Evolutionary conservation across 306 rosid species (phyloP).

Genomic region (Trichosanthes cucumerina): DNA sequence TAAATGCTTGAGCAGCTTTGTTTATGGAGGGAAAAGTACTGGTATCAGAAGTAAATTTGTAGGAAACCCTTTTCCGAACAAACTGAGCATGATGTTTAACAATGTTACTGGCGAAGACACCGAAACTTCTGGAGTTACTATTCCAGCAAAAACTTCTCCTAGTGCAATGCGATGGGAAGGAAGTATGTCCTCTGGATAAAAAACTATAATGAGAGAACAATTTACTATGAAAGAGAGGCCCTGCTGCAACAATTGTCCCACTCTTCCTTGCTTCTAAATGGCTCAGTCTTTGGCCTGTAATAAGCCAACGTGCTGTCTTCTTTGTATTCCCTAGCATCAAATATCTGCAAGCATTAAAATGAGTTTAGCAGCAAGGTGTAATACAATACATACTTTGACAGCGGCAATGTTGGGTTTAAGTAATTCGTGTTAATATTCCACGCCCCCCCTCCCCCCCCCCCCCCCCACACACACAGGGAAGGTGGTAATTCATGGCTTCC

Average conservation of each 20-base stretch:
- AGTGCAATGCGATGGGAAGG: conserved; percentile 30
- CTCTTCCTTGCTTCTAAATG: conserved; percentile 28
- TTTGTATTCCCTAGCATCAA: conserved; percentile 50
- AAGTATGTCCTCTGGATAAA: conserved; percentile 26
- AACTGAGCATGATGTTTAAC: conserved; percentile 40
- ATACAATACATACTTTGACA: not conserved
- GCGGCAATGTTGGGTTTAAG: not conserved
- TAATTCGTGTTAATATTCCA: not conserved
- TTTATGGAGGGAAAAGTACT: conserved; percentile 37
- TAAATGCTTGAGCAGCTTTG: conserved; percentile 75
- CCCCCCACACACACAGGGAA: too few relatives aligned
- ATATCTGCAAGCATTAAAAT: conserved; percentile 42
- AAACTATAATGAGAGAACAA: conserved; percentile 28
- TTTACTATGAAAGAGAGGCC: conserved; percentile 39
- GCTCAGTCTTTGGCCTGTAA: conserved; percentile 28
- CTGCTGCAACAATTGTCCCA: conserved; percentile 35
- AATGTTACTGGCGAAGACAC: conserved; percentile 26
- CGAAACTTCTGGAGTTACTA: conserved; percentile 25
- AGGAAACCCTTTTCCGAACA: conserved; percentile 56
- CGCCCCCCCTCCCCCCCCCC: too few relatives aligned
- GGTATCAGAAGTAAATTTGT: conserved; percentile 31
- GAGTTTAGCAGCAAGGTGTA: conserved; percentile 6
- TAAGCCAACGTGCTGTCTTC: conserved; percentile 32
- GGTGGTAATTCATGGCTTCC: not conserved
- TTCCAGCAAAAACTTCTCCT: conserved; percentile 21